Evolutionary conservation across 2,329 filamentous ascomycete genomes (phyloP).

Genomic region (Blastomyces silverae): DNA sequence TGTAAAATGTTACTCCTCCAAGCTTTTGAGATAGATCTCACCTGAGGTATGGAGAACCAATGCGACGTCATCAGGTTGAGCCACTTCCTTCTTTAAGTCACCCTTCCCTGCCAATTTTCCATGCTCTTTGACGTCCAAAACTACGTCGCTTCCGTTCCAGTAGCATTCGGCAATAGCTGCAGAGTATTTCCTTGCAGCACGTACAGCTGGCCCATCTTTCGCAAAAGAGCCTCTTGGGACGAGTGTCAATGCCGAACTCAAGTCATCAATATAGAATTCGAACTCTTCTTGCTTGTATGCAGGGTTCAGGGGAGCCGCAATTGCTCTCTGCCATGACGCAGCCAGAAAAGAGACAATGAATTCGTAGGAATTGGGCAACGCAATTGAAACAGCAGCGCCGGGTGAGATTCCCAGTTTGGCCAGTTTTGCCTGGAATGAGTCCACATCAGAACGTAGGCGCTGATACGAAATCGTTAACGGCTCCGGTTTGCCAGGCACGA

Average conservation of each 20-base stretch:
- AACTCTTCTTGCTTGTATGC: conserved; percentile 86
- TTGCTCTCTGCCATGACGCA: conserved; percentile 73
- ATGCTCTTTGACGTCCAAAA: conserved; percentile 68
- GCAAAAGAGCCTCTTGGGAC: conserved; percentile 65
- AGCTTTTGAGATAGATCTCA: background rate
- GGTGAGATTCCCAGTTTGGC: conserved; percentile 65
- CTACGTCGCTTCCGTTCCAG: conserved; percentile 65
- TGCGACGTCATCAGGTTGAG: conserved; percentile 71
- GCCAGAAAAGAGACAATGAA: conserved; percentile 84
- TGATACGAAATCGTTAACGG: conserved; percentile 63
- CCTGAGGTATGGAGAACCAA: conserved; percentile 71
- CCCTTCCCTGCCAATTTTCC: conserved; percentile 57
- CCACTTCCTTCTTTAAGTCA: conserved; percentile 44
- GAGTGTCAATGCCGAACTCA: conserved; percentile 70
- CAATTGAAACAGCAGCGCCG: conserved; percentile 70
- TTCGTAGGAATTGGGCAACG: conserved; percentile 76
- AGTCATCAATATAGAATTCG: conserved; percentile 85
- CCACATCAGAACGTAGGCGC: conserved; percentile 59
- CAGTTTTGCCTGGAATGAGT: conserved; percentile 68
- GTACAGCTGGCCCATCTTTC: conserved; percentile 62
- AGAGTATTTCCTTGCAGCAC: conserved; percentile 69
- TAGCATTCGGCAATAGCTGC: conserved; percentile 84
- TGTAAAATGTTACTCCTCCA: background rate
- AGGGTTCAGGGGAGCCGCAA: conserved; percentile 80
- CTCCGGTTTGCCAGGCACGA: conserved; percentile 60